phyloP scores from a whole-genome alignment of 2,329 filamentous ascomycete species.

The Fusarium chuoi region DNA sequence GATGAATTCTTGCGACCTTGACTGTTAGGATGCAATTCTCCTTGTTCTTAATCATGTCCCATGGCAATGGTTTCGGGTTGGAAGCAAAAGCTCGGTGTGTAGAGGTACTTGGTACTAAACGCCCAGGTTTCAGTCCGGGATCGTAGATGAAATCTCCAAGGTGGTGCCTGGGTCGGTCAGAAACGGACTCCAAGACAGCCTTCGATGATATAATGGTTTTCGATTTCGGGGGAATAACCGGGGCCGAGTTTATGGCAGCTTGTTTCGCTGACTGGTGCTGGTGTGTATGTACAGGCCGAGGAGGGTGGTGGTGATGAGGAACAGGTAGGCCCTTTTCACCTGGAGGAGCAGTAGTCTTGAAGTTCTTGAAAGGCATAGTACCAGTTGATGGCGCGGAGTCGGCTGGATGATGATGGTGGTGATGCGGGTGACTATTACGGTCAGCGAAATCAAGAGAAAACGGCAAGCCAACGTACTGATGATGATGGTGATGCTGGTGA shows the following conservation, averaged over 20 bases:
- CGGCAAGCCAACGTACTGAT: slow-evolving; percentile 62
- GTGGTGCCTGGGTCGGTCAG: slow-evolving; percentile 77
- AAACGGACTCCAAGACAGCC: slow-evolving; percentile 76
- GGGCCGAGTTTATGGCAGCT: slow-evolving; percentile 30
- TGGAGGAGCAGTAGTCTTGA: slow-evolving; percentile 60
- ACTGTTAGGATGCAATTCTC: slow-evolving; percentile 93
- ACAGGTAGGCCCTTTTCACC: slow-evolving; percentile 52
- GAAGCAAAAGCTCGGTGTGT: slow-evolving; percentile 59
- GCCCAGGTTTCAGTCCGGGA: slow-evolving; percentile 67
- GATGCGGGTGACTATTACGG: slow-evolving; percentile 61
- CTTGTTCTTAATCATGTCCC: slow-evolving; percentile 75
- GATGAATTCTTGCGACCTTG: slow-evolving; percentile 82
- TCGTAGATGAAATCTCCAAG: slow-evolving; percentile 88
- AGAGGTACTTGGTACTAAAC: slow-evolving; percentile 55
- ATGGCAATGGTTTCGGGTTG: slow-evolving; percentile 78
- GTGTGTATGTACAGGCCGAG: slow-evolving; percentile 47
- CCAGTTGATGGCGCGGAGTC: slow-evolving; percentile 56
- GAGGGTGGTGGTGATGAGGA: slow-evolving; percentile 61
- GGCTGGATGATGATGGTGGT: slow-evolving; percentile 65
- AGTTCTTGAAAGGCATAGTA: slow-evolving; percentile 59
- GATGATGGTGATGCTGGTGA: slow-evolving; percentile 72
- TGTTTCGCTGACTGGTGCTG: slow-evolving; percentile 42
- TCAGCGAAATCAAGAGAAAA: slow-evolving; percentile 32
- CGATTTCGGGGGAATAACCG: slow-evolving; percentile 64
- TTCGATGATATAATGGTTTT: slow-evolving; percentile 75